These are phyloP conservation scores for Irpex sp. DNA, from an alignment of 1,284 basidiomycete genomes.

Conservation along the genomic window DNA sequence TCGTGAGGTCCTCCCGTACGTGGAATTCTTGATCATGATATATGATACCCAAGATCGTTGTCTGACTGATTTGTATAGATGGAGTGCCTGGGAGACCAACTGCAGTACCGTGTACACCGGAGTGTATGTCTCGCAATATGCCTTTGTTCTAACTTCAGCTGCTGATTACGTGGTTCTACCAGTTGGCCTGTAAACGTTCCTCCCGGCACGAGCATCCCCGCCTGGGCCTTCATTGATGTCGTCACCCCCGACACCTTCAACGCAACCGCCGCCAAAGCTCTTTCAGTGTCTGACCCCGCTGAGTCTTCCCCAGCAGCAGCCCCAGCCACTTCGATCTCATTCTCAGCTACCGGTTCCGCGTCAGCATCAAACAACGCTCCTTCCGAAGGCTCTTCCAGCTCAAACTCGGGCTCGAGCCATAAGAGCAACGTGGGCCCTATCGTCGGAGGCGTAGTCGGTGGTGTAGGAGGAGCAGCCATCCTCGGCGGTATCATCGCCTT, in stretches of 20 bases:
- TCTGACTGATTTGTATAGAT: conserved; percentile 7
- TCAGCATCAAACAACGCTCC: not conserved
- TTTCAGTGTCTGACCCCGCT: not conserved
- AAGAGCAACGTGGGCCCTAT: conserved; percentile 9
- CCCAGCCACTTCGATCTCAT: not conserved
- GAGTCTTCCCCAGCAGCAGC: conserved; percentile 10
- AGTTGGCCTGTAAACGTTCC: conserved; percentile 13
- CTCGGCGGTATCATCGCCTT: conserved; percentile 5
- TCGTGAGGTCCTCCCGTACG: conserved; percentile 10
- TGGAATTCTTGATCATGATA: not conserved
- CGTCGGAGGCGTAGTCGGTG: conserved; percentile 11
- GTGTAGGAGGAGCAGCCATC: conserved; percentile 9
- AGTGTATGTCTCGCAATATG: not conserved
- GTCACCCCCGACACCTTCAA: conserved; percentile 12
- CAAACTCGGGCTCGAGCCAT: not conserved
- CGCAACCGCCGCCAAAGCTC: conserved; percentile 9
- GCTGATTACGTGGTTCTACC: not conserved
- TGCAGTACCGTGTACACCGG: conserved; percentile 9
- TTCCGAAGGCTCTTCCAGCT: not conserved
- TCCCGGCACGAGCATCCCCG: conserved; percentile 13
- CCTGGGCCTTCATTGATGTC: conserved; percentile 16
- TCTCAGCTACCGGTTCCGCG: not conserved
- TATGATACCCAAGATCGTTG: not conserved
- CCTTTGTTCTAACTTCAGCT: not conserved
- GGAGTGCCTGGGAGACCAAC: conserved; percentile 13